phyloP scores from a whole-genome alignment of 768 basidiomycete genomes.

The Trametes cinnabarina region DNA sequence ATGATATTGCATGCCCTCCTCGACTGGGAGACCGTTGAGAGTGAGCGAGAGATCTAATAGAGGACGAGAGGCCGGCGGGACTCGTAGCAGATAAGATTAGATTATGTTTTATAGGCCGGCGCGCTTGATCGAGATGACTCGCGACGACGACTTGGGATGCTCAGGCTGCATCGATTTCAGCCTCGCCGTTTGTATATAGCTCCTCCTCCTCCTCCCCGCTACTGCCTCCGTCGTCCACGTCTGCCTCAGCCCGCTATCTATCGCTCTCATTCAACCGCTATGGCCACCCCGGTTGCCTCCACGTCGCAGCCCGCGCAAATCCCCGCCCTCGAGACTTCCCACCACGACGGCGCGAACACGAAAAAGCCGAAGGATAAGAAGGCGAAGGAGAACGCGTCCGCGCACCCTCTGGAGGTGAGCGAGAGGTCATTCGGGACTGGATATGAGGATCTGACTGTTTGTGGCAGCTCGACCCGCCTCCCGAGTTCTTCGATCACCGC shows the following conservation, averaged over 20 bases:
- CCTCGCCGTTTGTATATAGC: conserved; percentile 25
- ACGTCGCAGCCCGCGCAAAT: conserved; percentile 50
- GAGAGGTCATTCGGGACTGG: neutral
- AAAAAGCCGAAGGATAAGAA: conserved; percentile 41
- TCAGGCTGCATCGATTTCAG: conserved; percentile 34
- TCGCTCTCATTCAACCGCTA: conserved; percentile 32
- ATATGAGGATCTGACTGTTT: neutral
- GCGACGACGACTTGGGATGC: conserved; percentile 31
- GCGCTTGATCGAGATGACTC: conserved; percentile 17
- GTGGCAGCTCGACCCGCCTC: conserved; percentile 71
- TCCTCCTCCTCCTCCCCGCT: conserved; percentile 5
- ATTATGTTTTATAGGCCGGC: neutral
- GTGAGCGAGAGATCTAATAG: too few relatives aligned
- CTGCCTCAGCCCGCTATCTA: conserved; percentile 19
- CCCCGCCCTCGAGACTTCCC: conserved; percentile 45
- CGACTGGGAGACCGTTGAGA: too few relatives aligned
- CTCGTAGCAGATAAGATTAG: conserved; percentile 1
- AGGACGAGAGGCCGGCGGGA: too few relatives aligned
- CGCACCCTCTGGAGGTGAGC: conserved; percentile 73
- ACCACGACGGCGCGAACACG: conserved; percentile 46
- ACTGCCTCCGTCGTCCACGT: conserved; percentile 1
- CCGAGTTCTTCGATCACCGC: conserved; percentile 86
- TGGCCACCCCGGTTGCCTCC: conserved; percentile 56
- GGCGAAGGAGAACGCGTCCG: conserved; percentile 33
- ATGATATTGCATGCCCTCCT: too few relatives aligned